A percentile compares a stretch with the other conserved stretches of the same genome.
These are phyloP conservation scores for Thielaviopsis ethacetica DNA, from an alignment of 2,329 filamentous ascomycete genomes.

Conservation along the genomic window DNA sequence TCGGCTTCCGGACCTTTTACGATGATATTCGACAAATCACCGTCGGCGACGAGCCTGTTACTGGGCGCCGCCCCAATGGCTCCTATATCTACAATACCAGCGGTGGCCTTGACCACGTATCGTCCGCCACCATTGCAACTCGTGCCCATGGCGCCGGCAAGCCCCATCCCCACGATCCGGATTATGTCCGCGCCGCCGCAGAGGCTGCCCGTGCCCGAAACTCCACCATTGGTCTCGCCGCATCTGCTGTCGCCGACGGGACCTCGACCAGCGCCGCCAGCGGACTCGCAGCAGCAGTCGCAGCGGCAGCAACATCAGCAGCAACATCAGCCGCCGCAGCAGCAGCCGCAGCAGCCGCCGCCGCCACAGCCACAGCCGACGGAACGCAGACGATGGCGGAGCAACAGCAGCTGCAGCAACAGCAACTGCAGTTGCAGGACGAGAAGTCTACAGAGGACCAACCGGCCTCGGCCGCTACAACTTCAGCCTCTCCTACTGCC, in stretches of 20 bases:
- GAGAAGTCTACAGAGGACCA: neutral
- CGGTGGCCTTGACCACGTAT: neutral
- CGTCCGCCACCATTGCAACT: conserved; percentile 4
- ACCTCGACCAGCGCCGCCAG: neutral
- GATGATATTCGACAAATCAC: conserved; percentile 92
- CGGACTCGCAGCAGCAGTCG: neutral
- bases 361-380: neutral
- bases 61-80: conserved; percentile 24
- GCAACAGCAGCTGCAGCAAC: neutral
- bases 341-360: neutral
- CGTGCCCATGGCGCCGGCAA: conserved; percentile 9
- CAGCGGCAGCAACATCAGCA: neutral
- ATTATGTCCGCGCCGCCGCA: conserved; percentile 29
- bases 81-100: conserved; percentile 9
- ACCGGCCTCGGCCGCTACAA: conserved; percentile 4
- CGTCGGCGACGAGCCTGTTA: conserved; percentile 79
- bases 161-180: conserved; percentile 22
- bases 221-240: conserved; percentile 6
- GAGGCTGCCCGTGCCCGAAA: conserved; percentile 23
- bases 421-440: neutral
- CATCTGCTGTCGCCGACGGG: conserved; percentile 10
- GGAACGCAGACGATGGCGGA: neutral
- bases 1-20: conserved; percentile 84
- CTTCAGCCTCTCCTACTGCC: conserved; percentile 8
- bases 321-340: neutral